Conservation (phyloP, 179 eudicot genomes). For the Patellifolia procumbens region DNA sequence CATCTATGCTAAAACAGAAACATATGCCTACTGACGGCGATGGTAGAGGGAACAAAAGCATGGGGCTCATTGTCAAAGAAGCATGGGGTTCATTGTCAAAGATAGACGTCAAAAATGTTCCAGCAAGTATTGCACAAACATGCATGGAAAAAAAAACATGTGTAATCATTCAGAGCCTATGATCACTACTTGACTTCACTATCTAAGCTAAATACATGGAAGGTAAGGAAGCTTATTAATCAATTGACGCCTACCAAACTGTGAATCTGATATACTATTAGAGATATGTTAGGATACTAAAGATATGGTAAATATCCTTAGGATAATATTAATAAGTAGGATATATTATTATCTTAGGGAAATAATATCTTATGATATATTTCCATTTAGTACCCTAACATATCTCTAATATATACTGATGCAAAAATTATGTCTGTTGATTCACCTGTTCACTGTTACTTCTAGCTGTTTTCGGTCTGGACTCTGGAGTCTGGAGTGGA, state of each 20-base stretch:
- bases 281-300: too few relatives aligned
- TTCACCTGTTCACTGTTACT: not conserved
- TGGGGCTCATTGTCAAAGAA: too few relatives aligned
- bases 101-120: not conserved
- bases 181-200: not conserved
- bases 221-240: not conserved
- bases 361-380: too few relatives aligned
- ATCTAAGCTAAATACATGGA: not conserved
- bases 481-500: constrained; percentile 7
- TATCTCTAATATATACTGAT: too few relatives aligned
- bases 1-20: too few relatives aligned
- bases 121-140: not conserved
- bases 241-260: not conserved
- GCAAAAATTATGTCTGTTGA: not conserved
- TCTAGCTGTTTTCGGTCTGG: not conserved
- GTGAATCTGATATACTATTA: not conserved
- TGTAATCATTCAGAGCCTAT: not conserved
- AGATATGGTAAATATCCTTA: too few relatives aligned
- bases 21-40: constrained; percentile 5
- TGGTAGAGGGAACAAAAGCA: too few relatives aligned
- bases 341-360: too few relatives aligned
- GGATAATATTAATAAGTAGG: too few relatives aligned
- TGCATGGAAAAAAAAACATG: not conserved
- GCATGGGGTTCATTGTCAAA: not conserved
- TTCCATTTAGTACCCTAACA: too few relatives aligned